Base-by-base conservation (phyloP, 108 stramenopile species). In the Parietichytrium sp. region DNA sequence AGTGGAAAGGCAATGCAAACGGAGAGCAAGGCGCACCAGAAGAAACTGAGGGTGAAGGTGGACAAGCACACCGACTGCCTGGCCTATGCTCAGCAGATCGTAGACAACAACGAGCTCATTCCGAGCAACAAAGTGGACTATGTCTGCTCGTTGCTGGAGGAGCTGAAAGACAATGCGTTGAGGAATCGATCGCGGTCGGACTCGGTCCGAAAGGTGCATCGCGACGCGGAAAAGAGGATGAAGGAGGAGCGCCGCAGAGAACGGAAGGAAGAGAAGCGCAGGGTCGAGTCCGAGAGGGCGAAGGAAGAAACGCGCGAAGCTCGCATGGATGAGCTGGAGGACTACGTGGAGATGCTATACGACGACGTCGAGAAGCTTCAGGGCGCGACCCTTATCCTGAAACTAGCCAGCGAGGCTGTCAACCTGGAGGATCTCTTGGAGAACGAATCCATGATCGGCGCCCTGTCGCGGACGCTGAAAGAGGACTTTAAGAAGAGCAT, bases 291-390 rank as follows among this genome's bases (percentile, higher is more conserved):
- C 13, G 87, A 87, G 52, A 49, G 55, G 49, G 82, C 82, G 18
- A 81, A 83, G 31, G 51, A 85, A 12, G 86, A 87, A 4, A 49
- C 52, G 10, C 82, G 52, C n/a, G 80, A 83, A 15, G 85, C 85
- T 1, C 27, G 80, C 29, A 88, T 91, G 84, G 81, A 82, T 36
- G 82, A 79, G 3, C 55, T 91, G 2, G 87, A 90, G 38, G 86
- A 91, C 30, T 91, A 91, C 81, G 18, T 91, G 13, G 91, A 91
- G 79, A 55, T 85, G 23, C 52, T 91, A 25, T 91, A 91, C 55
- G 89, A 86, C 48, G 50, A 81, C 20, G 50, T 47, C 51, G 54
- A 78, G 48, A 86, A 86, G 47, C 36, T 54, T 15, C 79, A 84
- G 18, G 89, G 88, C 52, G 88, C 90, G 16, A 85, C 86, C 29